Evolutionary conservation across 2,329 filamentous ascomycete species (phyloP).

Genomic region (Ceratocystis harringtonii): DNA sequence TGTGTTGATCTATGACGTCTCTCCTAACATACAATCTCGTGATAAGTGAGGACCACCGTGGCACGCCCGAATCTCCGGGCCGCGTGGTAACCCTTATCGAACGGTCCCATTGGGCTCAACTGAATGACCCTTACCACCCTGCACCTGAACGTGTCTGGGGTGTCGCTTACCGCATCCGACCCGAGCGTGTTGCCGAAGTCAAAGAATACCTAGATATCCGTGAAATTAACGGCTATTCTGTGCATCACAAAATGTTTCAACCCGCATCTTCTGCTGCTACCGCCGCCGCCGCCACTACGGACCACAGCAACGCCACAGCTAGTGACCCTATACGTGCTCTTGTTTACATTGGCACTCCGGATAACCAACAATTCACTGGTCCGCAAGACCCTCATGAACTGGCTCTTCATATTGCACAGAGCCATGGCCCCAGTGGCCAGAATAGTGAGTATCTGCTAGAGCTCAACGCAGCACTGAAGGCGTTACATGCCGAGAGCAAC

Average conservation of each 20-base stretch:
- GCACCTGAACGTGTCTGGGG: constrained; percentile 67
- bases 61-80: constrained; percentile 73
- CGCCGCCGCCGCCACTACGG: constrained; percentile 29
- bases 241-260: constrained; percentile 78
- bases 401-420: constrained; percentile 64
- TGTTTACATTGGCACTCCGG: constrained; percentile 87
- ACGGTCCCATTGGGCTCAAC: constrained; percentile 62
- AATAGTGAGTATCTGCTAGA: constrained; percentile 82
- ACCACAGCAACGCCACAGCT: too few relatives aligned
- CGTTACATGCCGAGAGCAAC: constrained; percentile 57
- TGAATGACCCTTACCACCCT: constrained; percentile 51
- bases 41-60: constrained; percentile 80
- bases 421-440: constrained; percentile 68
- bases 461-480: constrained; percentile 59
- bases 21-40: background rate
- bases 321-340: constrained; percentile 37
- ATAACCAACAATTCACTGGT: constrained; percentile 83
- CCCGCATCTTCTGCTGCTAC: constrained; percentile 30
- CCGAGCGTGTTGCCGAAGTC: constrained; percentile 61
- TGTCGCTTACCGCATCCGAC: constrained; percentile 71
- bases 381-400: constrained; percentile 64
- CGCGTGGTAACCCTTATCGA: constrained; percentile 89
- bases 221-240: constrained; percentile 93
- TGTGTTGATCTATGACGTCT: too few relatives aligned
- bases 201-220: constrained; percentile 85